Evolutionary conservation across 495 filamentous ascomycete genomes (phyloP).

Genomic region (Tuber borchii): DNA sequence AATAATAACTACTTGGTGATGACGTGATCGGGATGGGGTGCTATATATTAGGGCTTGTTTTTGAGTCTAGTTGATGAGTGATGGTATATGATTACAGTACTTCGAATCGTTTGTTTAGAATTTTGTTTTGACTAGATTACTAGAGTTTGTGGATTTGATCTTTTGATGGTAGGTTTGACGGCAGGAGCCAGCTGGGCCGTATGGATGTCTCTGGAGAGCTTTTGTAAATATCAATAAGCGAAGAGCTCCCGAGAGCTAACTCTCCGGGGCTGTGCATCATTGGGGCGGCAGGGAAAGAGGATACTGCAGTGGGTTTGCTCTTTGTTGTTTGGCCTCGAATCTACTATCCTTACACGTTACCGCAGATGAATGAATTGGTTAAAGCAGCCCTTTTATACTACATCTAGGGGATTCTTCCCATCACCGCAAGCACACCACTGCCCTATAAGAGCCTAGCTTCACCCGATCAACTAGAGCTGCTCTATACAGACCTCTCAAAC

Average conservation of each 20-base stretch:
- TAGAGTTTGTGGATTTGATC: not conserved
- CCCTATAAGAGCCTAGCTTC: not conserved
- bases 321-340: not conserved
- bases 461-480: not conserved
- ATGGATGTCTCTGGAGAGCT: not conserved
- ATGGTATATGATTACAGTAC: not conserved
- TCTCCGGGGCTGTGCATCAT: not conserved
- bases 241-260: not conserved
- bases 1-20: too few relatives aligned
- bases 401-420: not conserved
- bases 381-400: not conserved
- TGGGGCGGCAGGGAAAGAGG: not conserved
- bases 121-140: not conserved
- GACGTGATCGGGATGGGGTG: not conserved
- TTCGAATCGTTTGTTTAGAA: not conserved
- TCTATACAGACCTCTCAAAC: not conserved
- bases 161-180: not conserved
- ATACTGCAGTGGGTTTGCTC: not conserved
- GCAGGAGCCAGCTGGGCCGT: not conserved
- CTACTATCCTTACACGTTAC: not conserved
- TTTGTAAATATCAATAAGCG: not conserved
- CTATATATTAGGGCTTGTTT: not conserved
- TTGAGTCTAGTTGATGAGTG: not conserved
- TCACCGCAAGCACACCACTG: not conserved
- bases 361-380: not conserved